Evolutionary conservation across 257 asterid genomes (phyloP).

Genomic region (Handroanthus guayacan): DNA sequence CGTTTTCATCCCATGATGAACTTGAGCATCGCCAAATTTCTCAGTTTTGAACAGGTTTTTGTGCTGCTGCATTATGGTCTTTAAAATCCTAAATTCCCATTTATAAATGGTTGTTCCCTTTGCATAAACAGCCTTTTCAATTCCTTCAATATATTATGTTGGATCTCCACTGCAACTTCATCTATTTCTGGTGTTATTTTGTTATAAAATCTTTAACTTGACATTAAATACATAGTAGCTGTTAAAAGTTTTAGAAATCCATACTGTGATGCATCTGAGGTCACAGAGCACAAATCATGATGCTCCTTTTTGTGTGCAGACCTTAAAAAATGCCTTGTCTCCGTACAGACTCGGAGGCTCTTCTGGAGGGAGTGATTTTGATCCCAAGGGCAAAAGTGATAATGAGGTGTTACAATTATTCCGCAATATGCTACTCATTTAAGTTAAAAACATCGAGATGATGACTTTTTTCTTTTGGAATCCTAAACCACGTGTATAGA

Average conservation of each 20-base stretch:
- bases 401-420: slow-evolving; percentile 67
- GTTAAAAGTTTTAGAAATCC: slow-evolving; percentile 5
- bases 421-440: slow-evolving; percentile 25
- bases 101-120: slow-evolving; percentile 1
- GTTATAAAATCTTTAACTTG: not conserved
- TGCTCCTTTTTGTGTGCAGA: slow-evolving; percentile 60
- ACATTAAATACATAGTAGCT: not conserved
- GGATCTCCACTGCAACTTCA: slow-evolving; percentile 9
- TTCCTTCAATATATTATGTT: not conserved
- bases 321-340: slow-evolving; percentile 92
- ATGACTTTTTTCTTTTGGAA: slow-evolving; percentile 31
- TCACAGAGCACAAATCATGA: slow-evolving; percentile 29
- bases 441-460: slow-evolving; percentile 31
- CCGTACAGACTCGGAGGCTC: slow-evolving; percentile 99
- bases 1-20: slow-evolving; percentile 94
- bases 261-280: slow-evolving; percentile 25
- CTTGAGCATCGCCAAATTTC: slow-evolving; percentile 95
- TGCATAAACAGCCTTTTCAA: not conserved
- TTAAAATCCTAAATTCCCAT: not conserved
- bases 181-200: not conserved
- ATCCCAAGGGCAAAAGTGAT: slow-evolving; percentile 91
- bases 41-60: slow-evolving; percentile 90
- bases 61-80: slow-evolving; percentile 16
- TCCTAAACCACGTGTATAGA: slow-evolving; percentile 50
- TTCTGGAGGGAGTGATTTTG: slow-evolving; percentile 98